Evolutionary conservation across 352 stramenopile genomes (phyloP), one percentile per base, ranked within the genome.

Genomic region (Thraustotheca clavata): DNA sequence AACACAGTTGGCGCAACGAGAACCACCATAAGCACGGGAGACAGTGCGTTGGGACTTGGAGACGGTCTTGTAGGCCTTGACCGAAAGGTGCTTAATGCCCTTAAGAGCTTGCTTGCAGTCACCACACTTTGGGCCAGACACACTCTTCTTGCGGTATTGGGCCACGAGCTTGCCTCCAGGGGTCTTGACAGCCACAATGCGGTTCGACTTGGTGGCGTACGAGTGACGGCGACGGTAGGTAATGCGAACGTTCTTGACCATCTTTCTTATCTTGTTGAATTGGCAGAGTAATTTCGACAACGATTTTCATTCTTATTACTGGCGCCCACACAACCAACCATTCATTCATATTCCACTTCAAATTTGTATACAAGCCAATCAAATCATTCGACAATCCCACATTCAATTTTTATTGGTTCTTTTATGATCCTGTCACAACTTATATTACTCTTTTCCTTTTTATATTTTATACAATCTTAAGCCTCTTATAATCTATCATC

Each of bases 131-230:
- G 92, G 86, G 76, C 94, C 94, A 39, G 88, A 94, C 59, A 78
- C 86, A 18, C 80, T 89, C 86, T 99, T 99, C 74, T 93, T 90
- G 67, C 89, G 83, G 78, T 98, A 98, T 71, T 99, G 90, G 29
- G 85, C 87, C 40, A 97, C 84, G 22, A 98, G 79, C 70, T 85
- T 84, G 69, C 94, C 96, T 82, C 83, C 97, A 46, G 97, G 97
- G 39, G 96, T 99, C 81, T 97, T 97, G 49, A 99, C 89, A 54
- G 90, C 80, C 71, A 88, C 86, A 69, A 97, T 90, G 70, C 80
- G 83, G 79, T 99, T 98, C 29, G 87, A 97, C 73, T 77, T 77
- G 73, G 96, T 99, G 71, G 91, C 90, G 84, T 99, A 99, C 73
- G 91, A 96, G 84, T 99, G 96, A 67, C 96, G 89, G 79, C 92